Evolutionary conservation across 352 stramenopile species (phyloP), one percentile per base, ranked within the genome.

Genomic region (Peronospora destructor): DNA sequence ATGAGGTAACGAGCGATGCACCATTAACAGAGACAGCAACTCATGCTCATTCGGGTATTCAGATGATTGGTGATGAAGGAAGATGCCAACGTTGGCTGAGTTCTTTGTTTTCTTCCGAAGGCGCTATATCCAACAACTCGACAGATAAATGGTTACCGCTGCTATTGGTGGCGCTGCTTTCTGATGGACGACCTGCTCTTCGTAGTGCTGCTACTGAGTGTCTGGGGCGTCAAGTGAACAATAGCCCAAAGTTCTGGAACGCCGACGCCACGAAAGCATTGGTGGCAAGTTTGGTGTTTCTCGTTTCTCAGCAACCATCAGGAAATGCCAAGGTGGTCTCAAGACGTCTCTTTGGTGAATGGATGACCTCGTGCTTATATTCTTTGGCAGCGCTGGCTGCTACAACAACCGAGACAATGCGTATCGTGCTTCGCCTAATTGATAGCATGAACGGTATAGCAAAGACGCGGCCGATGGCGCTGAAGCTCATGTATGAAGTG

Each of bases 341-440:
- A 21, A 16, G 34, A 41, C 45, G 34, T 14, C 23, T 13, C 4
- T 58, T 60, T 29, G 59, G 46, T 1, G 47, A 51, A 23, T 87
- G 71, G 61, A 45, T 84, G 41, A 59, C 41, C 7, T 67, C 59
- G 35, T 65, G 54, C 4, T 72, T 85, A 45, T 80, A 74, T 43
- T 68, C 71, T 13, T 51, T 85, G 11, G 73, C 66, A 30, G 64
- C 53, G 13, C 47, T 83, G 7, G 73, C 64, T 11, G 65, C 71
- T 35, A 67, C 57, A 13, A 81, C 72, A 33, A 84, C 70, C 11
- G 80, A 88, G 7, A 86, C 76, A 16, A 88, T 91, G 76, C 83
- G 79, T 37, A 71, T 86, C 11, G 56, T 86, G 3, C 70, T 91
- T 46, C 72, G 76, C 34, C 57, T 87, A 4, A 68, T 91, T 46